Conservation (phyloP, 768 basidiomycete species). For the Cubamyces sp. region DNA sequence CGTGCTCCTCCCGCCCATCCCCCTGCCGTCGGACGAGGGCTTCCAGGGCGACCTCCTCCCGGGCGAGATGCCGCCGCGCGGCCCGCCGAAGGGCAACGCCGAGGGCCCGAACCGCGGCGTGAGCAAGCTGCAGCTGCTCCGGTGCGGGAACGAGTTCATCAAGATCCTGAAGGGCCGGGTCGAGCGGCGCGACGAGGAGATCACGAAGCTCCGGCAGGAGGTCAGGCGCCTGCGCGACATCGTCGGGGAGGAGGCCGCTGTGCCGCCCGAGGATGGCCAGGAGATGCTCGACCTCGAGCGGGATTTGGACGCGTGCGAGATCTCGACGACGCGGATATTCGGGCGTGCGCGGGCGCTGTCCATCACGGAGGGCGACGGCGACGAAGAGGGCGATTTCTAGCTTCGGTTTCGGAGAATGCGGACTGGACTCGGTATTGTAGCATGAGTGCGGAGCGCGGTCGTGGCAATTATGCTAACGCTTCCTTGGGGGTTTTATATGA, state of each 20-base stretch:
- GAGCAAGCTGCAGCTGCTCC: conserved; percentile 89
- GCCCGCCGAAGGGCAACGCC: conserved; percentile 80
- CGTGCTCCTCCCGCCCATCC: conserved; percentile 83
- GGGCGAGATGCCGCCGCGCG: conserved; percentile 86
- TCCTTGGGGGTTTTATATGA: not conserved
- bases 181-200: conserved; percentile 80
- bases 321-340: conserved; percentile 29
- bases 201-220: conserved; percentile 66
- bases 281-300: conserved; percentile 53
- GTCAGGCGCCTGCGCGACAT: conserved; percentile 57
- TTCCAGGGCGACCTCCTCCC: conserved; percentile 78
- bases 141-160: conserved; percentile 91
- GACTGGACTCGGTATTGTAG: not conserved
- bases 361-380: conserved; percentile 19
- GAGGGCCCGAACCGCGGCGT: conserved; percentile 96
- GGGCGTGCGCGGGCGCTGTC: conserved; percentile 25
- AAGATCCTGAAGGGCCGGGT: conserved; percentile 75
- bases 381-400: conserved; percentile 17
- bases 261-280: conserved; percentile 39
- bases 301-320: conserved; percentile 63
- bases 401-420: not conserved
- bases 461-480: too few species aligned
- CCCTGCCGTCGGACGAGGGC: conserved; percentile 75
- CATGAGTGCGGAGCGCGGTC: not conserved
- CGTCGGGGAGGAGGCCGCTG: conserved; percentile 41